Percentiles rank a stretch among this genome's conserved stretches.
phyloP scores from a whole-genome alignment of 2,329 filamentous ascomycete species.

The Huntiella abstrusa region DNA sequence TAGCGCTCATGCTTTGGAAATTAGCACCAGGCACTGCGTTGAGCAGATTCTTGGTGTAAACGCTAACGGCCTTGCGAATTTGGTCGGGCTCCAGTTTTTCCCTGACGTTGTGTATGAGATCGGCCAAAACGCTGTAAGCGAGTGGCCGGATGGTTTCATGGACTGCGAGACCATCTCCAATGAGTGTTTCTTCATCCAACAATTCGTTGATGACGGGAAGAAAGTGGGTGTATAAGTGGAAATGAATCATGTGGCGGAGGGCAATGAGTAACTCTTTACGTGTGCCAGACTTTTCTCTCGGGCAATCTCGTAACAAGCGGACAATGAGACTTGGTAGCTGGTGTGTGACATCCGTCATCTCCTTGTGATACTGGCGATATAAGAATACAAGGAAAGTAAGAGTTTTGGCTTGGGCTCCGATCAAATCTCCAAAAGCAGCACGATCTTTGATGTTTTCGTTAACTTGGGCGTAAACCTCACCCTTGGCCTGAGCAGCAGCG shows the following conservation, averaged over 20 bases:
- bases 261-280: slow-evolving; percentile 91
- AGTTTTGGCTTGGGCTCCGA: slow-evolving; percentile 94
- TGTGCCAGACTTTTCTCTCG: slow-evolving; percentile 79
- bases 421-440: slow-evolving; percentile 89
- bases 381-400: slow-evolving; percentile 97
- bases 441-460: slow-evolving; percentile 86
- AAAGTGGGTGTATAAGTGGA: slow-evolving; percentile 93
- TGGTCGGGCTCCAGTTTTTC: slow-evolving; percentile 77
- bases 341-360: slow-evolving; percentile 72
- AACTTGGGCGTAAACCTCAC: slow-evolving; percentile 77
- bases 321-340: slow-evolving; percentile 79
- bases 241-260: slow-evolving; percentile 96
- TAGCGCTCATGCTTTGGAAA: slow-evolving; percentile 99
- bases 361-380: slow-evolving; percentile 68
- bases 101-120: slow-evolving; percentile 90
- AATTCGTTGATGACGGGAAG: slow-evolving; percentile 86
- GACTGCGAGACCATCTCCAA: slow-evolving; percentile 88
- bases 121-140: slow-evolving; percentile 95
- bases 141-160: slow-evolving; percentile 92
- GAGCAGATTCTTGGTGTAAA: slow-evolving; percentile 90
- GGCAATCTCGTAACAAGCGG: slow-evolving; percentile 78
- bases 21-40: slow-evolving; percentile 94
- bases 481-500: slow-evolving; percentile 58
- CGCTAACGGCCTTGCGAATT: slow-evolving; percentile 87
- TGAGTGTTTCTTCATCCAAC: slow-evolving; percentile 79